phyloP scores from a whole-genome alignment of 2,329 filamentous ascomycete genomes.

The Penicillium nordicum region DNA sequence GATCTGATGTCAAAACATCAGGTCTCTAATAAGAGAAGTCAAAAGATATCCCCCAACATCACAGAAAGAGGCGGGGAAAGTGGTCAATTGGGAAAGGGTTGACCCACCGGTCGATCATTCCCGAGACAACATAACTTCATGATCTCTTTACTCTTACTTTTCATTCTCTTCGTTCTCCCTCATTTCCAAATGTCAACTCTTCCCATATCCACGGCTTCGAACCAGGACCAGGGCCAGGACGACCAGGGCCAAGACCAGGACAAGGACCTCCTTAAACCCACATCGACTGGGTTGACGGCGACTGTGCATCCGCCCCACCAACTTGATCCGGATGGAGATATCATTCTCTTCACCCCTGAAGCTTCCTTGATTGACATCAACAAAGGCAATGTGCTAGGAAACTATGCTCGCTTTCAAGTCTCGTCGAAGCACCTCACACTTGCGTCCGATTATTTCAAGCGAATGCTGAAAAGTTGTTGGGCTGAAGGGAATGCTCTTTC shows the following conservation, averaged over 20 bases:
- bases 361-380: not conserved
- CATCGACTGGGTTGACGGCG: not conserved
- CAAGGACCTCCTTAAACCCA: too few species aligned
- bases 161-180: not conserved
- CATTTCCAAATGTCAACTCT: not conserved
- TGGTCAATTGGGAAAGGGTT: not conserved
- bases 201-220: not conserved
- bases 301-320: not conserved
- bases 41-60: too few species aligned
- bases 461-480: not conserved
- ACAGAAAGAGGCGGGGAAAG: not conserved
- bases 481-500: not conserved
- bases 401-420: not conserved
- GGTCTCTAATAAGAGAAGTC: too few species aligned
- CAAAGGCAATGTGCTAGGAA: not conserved
- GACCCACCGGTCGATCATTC: too few species aligned
- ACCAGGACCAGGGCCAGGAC: not conserved
- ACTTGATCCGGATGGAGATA: slow-evolving; percentile 2
- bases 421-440: not conserved
- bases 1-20: too few species aligned
- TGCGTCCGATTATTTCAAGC: not conserved
- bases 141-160: too few species aligned
- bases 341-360: not conserved
- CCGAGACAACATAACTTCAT: too few species aligned
- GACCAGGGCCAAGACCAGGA: not conserved